Conservation (phyloP, 2,329 filamentous ascomycete genomes). For the Laburnicola sp. region DNA sequence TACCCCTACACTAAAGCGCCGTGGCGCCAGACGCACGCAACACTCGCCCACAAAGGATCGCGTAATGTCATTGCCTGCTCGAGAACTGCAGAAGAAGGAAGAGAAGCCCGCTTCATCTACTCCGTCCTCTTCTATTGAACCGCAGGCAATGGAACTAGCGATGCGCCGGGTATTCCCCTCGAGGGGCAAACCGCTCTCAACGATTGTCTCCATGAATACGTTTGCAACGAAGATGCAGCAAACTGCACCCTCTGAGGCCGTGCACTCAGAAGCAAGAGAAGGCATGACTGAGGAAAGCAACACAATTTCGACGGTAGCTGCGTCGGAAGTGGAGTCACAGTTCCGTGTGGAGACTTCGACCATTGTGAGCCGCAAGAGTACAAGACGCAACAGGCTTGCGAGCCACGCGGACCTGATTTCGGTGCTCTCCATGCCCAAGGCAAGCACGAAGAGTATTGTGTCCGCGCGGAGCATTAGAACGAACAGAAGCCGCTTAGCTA, state of each 20-base stretch:
- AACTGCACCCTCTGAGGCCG: conserved; percentile 32
- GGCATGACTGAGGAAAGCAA: conserved; percentile 23
- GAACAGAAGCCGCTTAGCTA: conserved; percentile 66
- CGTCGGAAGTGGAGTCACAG: conserved; percentile 35
- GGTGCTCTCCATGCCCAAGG: conserved; percentile 73
- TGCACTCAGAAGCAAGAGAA: conserved; percentile 30
- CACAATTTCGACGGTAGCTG: conserved; percentile 23
- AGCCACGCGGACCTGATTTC: conserved; percentile 95
- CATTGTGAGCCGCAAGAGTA: conserved; percentile 51
- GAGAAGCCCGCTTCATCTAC: conserved; percentile 35
- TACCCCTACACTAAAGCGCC: conserved; percentile 44
- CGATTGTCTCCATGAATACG: conserved; percentile 61
- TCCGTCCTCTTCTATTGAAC: conserved; percentile 43
- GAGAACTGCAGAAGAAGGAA: conserved; percentile 24
- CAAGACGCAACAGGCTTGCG: conserved; percentile 69
- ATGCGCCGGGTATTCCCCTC: conserved; percentile 54
- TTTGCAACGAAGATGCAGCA: conserved; percentile 45
- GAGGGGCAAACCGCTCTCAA: conserved; percentile 60
- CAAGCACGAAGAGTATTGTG: conserved; percentile 68
- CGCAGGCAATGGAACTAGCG: conserved; percentile 39
- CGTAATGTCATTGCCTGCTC: conserved; percentile 35
- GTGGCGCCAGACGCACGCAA: conserved; percentile 43
- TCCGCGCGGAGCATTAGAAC: conserved; percentile 79
- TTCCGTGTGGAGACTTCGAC: conserved; percentile 39
- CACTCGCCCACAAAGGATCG: conserved; percentile 49